Evolutionary conservation across 805 yeast species (phyloP), one percentile per base, ranked within the genome.

Genomic region (Yarrowia alimentaria): DNA sequence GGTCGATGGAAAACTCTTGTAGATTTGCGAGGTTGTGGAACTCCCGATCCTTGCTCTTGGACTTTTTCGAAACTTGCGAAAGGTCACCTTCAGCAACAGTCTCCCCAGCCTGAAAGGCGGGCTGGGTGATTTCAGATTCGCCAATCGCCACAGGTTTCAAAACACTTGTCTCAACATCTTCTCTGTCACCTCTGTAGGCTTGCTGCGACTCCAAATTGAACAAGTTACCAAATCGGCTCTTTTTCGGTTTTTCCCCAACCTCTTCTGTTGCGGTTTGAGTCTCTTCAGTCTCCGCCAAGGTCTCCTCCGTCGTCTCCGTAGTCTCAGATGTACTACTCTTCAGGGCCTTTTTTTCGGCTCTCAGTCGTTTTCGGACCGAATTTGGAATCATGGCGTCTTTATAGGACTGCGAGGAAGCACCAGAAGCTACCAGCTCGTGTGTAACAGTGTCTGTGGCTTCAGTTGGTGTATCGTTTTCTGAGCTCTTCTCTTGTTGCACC

Each of bases 1-100:
- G 61, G 42, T 61, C 64, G 57, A 73, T 64, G 50, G 63, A 60
- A 53, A 71, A 62, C 16, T 72, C 74, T 8, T 65, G 61, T 10
- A 69, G 56, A 12, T 64, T 53, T 10, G 65, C 62, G 29, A 43
- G 30, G 21, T 9, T 22, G 6, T 43, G 37, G 14, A 43, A 43
- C 13, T 43, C 50, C 5, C 50, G 17, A 9, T 40, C 34, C 10
- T 40, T 43, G 16, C 30, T 40, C 10, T 22, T 22, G 25, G 25
- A 22, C 25, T 10, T 22, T 22, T 7, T 22, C 10, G 25, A 8
- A 10, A 10, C 25, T 22, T 8, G 7, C 10, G 25, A 22, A 10
- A 10, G n/a, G n/a, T n/a, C n/a, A n/a, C n/a, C 10, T 22, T 22
- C 25, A 8, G 25, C 25, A 22, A 22, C 25, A 8, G 25, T 22